A percentile compares a stretch with the other conserved stretches of the same genome.
Conservation (phyloP, 768 basidiomycete species). For the Pulveroboletus sp. region DNA sequence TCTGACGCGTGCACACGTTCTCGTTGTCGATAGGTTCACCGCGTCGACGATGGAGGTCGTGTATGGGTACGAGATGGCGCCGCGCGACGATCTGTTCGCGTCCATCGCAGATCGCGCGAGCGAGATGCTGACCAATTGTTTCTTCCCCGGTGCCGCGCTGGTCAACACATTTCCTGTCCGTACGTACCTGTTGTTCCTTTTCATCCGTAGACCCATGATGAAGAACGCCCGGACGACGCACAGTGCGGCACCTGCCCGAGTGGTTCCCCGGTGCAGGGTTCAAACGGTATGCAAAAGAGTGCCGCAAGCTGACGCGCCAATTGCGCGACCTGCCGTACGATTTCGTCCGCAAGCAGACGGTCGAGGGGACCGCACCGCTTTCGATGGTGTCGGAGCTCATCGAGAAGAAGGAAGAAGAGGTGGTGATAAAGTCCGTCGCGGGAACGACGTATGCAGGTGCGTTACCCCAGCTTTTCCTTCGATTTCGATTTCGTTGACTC, state of each 20-base stretch:
- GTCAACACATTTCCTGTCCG: slow-evolving; percentile 31
- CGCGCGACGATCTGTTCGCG: slow-evolving; percentile 30
- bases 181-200: slow-evolving; percentile 6
- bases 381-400: slow-evolving; percentile 23
- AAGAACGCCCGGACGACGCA: too few species aligned
- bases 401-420: slow-evolving; percentile 25
- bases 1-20: too few species aligned
- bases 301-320: slow-evolving; percentile 16
- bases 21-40: slow-evolving; percentile 27
- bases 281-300: slow-evolving; percentile 17
- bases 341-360: slow-evolving; percentile 20
- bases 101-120: slow-evolving; percentile 30
- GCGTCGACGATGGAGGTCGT: slow-evolving; percentile 31
- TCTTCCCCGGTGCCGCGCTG: slow-evolving; percentile 30
- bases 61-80: slow-evolving; percentile 35
- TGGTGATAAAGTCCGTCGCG: slow-evolving; percentile 28
- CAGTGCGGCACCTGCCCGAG: slow-evolving; percentile 26
- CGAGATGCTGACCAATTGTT: slow-evolving; percentile 23
- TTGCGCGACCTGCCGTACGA: slow-evolving; percentile 15
- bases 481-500: not conserved
- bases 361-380: slow-evolving; percentile 14
- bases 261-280: slow-evolving; percentile 33
- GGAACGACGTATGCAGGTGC: slow-evolving; percentile 31
- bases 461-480: not conserved
- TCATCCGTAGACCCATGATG: not conserved